Conservation (phyloP, 108 stramenopile species). For the Cyclostephanos tholiformis region DNA sequence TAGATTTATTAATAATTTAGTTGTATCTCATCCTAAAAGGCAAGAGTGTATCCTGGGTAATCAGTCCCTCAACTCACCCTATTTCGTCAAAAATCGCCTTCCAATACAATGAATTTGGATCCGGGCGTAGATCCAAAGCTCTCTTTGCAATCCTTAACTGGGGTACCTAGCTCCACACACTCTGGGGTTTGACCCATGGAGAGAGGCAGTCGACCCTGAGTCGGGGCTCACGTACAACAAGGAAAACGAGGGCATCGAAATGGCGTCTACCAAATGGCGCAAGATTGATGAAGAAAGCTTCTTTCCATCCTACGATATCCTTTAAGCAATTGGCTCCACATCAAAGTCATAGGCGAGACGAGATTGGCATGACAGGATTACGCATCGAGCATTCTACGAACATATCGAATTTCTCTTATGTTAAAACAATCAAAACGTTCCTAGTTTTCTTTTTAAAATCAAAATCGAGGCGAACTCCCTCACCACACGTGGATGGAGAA, state of each 20-base stretch:
- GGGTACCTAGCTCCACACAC: not conserved
- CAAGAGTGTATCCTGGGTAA: constrained; percentile 8
- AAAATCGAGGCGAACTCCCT: too few relatives aligned
- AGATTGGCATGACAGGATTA: too few relatives aligned
- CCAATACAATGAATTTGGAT: not conserved
- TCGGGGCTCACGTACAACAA: constrained; percentile 91
- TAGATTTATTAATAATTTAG: too few relatives aligned
- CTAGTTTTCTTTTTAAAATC: too few relatives aligned
- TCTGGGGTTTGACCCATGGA: constrained; percentile 56
- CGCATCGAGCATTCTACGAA: too few relatives aligned
- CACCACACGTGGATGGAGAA: too few relatives aligned
- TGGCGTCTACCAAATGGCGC: constrained; percentile 80
- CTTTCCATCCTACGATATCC: too few relatives aligned
- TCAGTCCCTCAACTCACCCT: constrained; percentile 8
- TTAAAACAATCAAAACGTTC: too few relatives aligned
- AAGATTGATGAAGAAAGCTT: constrained; percentile 12
- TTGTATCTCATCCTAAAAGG: not conserved
- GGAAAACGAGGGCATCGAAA: constrained; percentile 81
- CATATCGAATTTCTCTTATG: too few relatives aligned
- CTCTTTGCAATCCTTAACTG: too few relatives aligned
- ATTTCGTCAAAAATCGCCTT: not conserved
- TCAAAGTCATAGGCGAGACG: not conserved
- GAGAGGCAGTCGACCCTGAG: constrained; percentile 71
- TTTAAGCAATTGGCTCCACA: not conserved
- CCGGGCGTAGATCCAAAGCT: not conserved